Evolutionary conservation across 768 basidiomycete genomes (phyloP).

Genomic region (Sutorius australiensis): DNA sequence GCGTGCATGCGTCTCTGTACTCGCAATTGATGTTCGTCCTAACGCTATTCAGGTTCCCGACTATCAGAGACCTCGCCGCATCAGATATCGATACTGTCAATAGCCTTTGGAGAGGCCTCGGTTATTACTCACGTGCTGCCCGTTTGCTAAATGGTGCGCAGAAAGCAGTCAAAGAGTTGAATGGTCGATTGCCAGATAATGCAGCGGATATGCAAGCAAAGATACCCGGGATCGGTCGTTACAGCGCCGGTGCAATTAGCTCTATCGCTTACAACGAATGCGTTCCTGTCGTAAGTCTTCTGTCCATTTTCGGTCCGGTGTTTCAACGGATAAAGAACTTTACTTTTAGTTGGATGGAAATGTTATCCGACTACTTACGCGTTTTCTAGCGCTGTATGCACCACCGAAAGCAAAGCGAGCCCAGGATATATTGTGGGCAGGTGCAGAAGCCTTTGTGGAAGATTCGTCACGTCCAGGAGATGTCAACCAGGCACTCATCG

Average conservation of each 20-base stretch:
- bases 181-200: conserved; percentile 74
- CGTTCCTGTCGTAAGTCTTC: conserved; percentile 71
- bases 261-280: conserved; percentile 87
- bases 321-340: background rate
- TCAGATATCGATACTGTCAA: conserved; percentile 84
- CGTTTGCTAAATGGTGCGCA: conserved; percentile 81
- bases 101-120: conserved; percentile 85
- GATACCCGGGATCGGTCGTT: conserved; percentile 85
- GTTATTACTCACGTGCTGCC: conserved; percentile 85
- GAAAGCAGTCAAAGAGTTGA: conserved; percentile 62
- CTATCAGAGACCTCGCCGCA: conserved; percentile 66
- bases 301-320: background rate
- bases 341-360: conserved; percentile 78
- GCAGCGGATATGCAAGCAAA: conserved; percentile 76
- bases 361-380: conserved; percentile 79
- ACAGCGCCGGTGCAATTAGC: conserved; percentile 79
- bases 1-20: conserved; percentile 19
- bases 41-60: conserved; percentile 61
- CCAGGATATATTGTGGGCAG: conserved; percentile 79
- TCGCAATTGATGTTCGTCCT: background rate
- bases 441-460: conserved; percentile 67
- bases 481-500: conserved; percentile 91
- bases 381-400: conserved; percentile 78
- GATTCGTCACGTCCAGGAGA: conserved; percentile 62
- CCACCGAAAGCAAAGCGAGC: conserved; percentile 76